phyloP scores from a whole-genome alignment of 768 basidiomycete genomes.

The Hydnomerulius pinastri region DNA sequence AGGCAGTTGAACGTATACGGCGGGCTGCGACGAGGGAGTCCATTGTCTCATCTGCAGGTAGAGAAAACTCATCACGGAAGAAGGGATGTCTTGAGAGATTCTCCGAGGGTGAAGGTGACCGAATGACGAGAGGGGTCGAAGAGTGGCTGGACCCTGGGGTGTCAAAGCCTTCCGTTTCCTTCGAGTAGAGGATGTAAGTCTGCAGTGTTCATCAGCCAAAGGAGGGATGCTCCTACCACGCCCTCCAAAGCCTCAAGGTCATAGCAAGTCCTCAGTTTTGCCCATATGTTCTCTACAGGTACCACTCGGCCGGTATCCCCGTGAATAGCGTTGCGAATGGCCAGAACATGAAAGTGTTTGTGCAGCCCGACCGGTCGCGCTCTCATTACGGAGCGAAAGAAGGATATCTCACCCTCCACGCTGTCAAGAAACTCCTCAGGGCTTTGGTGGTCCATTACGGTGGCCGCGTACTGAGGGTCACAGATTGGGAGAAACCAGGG shows the following conservation, averaged over 20 bases:
- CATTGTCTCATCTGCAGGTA: slow-evolving; percentile 59
- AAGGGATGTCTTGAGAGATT: slow-evolving; percentile 70
- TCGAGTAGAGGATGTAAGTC: neutral
- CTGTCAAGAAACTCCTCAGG: slow-evolving; percentile 57
- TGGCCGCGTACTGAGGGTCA: neutral
- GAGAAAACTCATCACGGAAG: slow-evolving; percentile 69
- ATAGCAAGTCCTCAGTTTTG: slow-evolving; percentile 70
- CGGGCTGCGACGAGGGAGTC: slow-evolving; percentile 63
- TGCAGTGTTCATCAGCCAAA: slow-evolving; percentile 6
- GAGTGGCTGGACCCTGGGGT: slow-evolving; percentile 41
- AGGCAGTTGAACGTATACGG: slow-evolving; percentile 64
- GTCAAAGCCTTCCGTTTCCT: slow-evolving; percentile 53
- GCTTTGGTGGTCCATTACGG: slow-evolving; percentile 30
- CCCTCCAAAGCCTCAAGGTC: slow-evolving; percentile 75
- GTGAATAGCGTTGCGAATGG: slow-evolving; percentile 69
- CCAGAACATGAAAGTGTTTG: slow-evolving; percentile 78
- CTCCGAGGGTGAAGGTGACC: slow-evolving; percentile 68
- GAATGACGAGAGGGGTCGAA: slow-evolving; percentile 48
- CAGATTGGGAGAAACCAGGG: neutral
- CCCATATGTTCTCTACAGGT: slow-evolving; percentile 67
- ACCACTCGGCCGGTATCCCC: slow-evolving; percentile 69
- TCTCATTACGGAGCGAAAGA: slow-evolving; percentile 81
- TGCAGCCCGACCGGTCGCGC: slow-evolving; percentile 83
- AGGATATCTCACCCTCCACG: slow-evolving; percentile 81
- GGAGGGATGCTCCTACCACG: slow-evolving; percentile 37